These are phyloP conservation scores for Achaetomiella virescens DNA, from an alignment of 495 filamentous ascomycete species.

Conservation along the genomic window DNA sequence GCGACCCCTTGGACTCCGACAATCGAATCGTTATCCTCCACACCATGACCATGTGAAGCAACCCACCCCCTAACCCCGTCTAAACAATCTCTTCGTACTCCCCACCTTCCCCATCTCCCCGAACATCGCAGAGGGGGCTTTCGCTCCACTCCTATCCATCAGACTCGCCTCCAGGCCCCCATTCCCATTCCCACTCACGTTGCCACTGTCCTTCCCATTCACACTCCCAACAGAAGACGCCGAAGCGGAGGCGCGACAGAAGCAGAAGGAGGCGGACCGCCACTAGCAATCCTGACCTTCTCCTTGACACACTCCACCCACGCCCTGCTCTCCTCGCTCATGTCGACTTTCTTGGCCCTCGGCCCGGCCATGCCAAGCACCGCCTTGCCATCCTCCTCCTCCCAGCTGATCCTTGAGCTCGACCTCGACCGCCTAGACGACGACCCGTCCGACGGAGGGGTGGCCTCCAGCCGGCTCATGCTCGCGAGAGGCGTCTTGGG, in stretches of 20 bases:
- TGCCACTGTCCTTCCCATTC: neutral
- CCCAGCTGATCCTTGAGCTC: slow-evolving; percentile 29
- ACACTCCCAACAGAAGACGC: neutral
- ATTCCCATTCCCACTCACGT: neutral
- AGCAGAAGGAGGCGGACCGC: slow-evolving; percentile 31
- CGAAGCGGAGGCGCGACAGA: slow-evolving; percentile 16
- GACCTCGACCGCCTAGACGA: slow-evolving; percentile 26
- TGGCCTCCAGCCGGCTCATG: slow-evolving; percentile 13
- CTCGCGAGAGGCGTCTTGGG: slow-evolving; percentile 33
- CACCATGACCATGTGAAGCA: neutral
- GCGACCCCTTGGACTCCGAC: neutral
- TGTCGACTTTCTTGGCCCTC: slow-evolving; percentile 48
- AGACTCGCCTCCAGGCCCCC: slow-evolving; percentile 7
- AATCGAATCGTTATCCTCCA: neutral
- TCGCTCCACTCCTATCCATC: slow-evolving; percentile 14
- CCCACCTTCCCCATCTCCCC: slow-evolving; percentile 54
- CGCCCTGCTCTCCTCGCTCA: slow-evolving; percentile 56
- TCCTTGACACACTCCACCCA: slow-evolving; percentile 74
- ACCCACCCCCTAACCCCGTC: slow-evolving; percentile 3
- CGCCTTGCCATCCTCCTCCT: slow-evolving; percentile 44
- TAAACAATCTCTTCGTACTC: slow-evolving; percentile 52
- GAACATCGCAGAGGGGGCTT: slow-evolving; percentile 28
- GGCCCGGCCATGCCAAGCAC: slow-evolving; percentile 59
- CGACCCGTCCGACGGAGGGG: slow-evolving; percentile 27
- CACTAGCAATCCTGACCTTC: slow-evolving; percentile 52